These are phyloP conservation scores for Paraleonurus japonicus DNA, from an alignment of 257 asterid species.

Conservation along the genomic window DNA sequence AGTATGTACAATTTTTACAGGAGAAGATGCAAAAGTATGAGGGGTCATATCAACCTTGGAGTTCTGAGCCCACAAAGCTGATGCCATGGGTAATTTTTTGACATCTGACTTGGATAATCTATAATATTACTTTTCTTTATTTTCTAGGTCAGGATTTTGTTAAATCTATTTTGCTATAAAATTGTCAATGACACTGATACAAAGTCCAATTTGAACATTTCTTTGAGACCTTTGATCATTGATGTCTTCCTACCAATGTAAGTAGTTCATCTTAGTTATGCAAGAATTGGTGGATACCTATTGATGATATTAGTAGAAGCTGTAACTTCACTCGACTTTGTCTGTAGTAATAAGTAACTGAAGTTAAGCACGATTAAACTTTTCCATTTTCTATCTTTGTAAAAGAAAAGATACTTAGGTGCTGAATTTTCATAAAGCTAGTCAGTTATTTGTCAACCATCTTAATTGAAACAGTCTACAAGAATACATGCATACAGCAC, in stretches of 20 bases:
- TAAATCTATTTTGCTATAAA: constrained; percentile 8
- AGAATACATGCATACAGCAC: not conserved
- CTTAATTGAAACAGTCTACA: not conserved
- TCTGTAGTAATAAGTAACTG: not conserved
- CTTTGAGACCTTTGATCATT: constrained; percentile 23
- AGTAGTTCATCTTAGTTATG: constrained; percentile 20
- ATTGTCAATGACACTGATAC: constrained; percentile 25
- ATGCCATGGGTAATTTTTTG: constrained; percentile 86
- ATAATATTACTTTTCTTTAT: constrained; percentile 2
- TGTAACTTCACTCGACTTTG: constrained; percentile 10
- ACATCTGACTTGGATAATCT: not conserved
- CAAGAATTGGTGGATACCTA: constrained; percentile 10
- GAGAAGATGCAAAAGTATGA: constrained; percentile 81
- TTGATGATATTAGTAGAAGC: constrained; percentile 18
- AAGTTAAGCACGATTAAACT: not conserved
- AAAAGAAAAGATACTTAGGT: not conserved
- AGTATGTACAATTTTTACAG: constrained; percentile 75
- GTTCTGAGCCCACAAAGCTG: constrained; percentile 83
- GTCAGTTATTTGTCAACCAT: not conserved
- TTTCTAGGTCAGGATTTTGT: constrained; percentile 12
- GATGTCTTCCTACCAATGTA: constrained; percentile 22
- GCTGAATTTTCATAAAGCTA: not conserved
- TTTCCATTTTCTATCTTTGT: not conserved
- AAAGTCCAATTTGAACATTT: constrained; percentile 29
- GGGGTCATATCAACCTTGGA: constrained; percentile 81